These are phyloP conservation scores for Trametes hirsuta DNA, from an alignment of 1,284 basidiomycete species.

Conservation along the genomic window DNA sequence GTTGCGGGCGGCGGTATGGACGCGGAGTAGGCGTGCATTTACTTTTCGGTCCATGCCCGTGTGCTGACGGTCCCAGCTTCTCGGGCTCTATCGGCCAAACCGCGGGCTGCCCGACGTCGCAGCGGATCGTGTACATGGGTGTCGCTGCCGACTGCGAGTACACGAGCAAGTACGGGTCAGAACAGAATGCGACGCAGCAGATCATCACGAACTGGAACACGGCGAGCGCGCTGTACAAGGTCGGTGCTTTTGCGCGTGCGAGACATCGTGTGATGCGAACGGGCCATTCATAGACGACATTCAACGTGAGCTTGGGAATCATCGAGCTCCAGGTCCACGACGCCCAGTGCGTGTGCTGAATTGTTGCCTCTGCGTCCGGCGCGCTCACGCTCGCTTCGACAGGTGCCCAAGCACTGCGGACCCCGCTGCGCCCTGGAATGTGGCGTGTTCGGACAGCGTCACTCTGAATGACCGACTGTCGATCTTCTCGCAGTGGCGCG, in stretches of 20 bases:
- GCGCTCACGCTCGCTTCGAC: neutral
- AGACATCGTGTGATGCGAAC: neutral
- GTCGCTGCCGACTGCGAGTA: constrained; percentile 91
- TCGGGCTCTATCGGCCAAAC: constrained; percentile 66
- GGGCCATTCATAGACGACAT: constrained; percentile 51
- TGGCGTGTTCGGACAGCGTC: constrained; percentile 51
- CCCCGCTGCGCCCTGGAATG: constrained; percentile 57
- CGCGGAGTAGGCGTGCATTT: constrained; percentile 50
- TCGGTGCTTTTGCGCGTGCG: constrained; percentile 30
- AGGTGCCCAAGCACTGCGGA: constrained; percentile 60
- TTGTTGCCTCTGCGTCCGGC: neutral
- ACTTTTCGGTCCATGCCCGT: neutral
- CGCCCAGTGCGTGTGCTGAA: constrained; percentile 39
- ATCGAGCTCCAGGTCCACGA: constrained; percentile 77
- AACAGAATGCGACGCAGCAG: constrained; percentile 69
- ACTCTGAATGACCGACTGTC: constrained; percentile 76
- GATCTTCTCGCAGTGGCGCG: constrained; percentile 85
- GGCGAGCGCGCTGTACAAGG: constrained; percentile 80
- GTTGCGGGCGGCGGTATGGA: constrained; percentile 53
- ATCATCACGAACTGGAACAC: constrained; percentile 82
- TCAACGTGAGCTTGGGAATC: constrained; percentile 88
- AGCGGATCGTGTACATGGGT: constrained; percentile 83
- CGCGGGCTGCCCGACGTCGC: constrained; percentile 74
- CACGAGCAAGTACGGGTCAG: constrained; percentile 60
- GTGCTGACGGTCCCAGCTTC: constrained; percentile 51